A percentile compares a stretch with the other conserved stretches of the same genome.
phyloP scores from a whole-genome alignment of 495 filamentous ascomycete genomes.

The Cudoniella acicularis region DNA sequence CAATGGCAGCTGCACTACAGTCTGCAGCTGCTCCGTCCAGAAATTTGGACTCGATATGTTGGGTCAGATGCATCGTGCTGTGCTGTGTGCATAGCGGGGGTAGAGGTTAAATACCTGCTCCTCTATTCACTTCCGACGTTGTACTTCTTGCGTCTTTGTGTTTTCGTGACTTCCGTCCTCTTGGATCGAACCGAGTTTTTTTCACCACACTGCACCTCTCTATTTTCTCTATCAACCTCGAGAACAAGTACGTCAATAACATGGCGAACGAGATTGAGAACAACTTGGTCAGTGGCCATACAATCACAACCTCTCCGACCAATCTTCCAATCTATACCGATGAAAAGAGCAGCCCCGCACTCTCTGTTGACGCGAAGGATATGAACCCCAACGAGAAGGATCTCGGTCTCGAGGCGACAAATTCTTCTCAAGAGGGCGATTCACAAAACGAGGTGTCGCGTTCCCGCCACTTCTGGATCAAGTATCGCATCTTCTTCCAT shows the following conservation, averaged over 20 bases:
- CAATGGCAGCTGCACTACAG: neutral
- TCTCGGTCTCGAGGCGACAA: neutral
- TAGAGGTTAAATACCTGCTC: neutral
- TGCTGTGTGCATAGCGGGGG: neutral
- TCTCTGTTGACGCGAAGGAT: neutral
- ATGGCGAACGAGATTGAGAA: neutral
- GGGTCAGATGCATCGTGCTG: neutral
- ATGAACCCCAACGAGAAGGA: conserved; percentile 1
- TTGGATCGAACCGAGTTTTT: neutral
- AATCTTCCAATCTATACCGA: neutral
- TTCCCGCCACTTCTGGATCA: conserved; percentile 30
- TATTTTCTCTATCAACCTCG: neutral
- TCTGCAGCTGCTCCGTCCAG: neutral
- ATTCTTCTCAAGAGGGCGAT: neutral
- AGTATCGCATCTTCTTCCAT: conserved; percentile 43
- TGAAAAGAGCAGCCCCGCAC: neutral
- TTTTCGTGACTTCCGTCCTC: neutral
- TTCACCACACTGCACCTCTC: neutral
- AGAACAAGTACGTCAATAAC: neutral
- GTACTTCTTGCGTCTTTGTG: neutral
- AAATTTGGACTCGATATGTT: neutral
- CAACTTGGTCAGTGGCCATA: neutral
- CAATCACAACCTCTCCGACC: neutral
- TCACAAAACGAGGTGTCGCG: neutral
- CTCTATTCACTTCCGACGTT: neutral